Evolutionary conservation across 768 basidiomycete genomes (phyloP), one percentile per base, ranked within the genome.

Genomic region (Gelatoporia subvermispora): DNA sequence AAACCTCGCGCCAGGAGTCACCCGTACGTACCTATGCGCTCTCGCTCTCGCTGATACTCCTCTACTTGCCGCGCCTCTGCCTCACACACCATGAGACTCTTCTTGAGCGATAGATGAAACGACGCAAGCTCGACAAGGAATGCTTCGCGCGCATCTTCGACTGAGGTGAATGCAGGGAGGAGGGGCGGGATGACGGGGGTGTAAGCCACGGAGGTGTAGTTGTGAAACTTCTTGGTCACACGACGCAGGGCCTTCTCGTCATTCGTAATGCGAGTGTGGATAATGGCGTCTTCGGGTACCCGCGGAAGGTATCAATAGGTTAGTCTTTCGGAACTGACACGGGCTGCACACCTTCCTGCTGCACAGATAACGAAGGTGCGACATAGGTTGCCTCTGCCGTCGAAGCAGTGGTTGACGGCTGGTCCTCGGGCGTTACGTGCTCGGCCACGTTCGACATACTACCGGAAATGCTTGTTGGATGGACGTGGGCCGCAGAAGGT

Each of bases 21-120:
- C 5, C 11, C n/a, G 11, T 2, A 72, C 79, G 39, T 61, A 87
- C 90, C 87, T 59, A 91, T 87, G 52, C 78, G 68, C 56, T 78
- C 74, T 41, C 78, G 77, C 58, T 89, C 88, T 38, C 76, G 72
- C 56, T 88, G 77, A 60, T 93, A 93, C 63, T 90, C 84, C 58
- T 88, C 82, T 1, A 91, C 89, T 67, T 93, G 88, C 58, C 89
- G 74, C 45, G 79, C 77, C 69, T 93, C 90, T 8, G 89, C 91
- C 60, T 91, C 84, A 58, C 88, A 91, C 39, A 89, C 82, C 81
- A 92, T 86, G 31, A 74, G 71, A 55, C 79, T 85, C 68, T 92
- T 93, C 69, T 84, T 79, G 55, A 93, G 68, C 47, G 79, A 67
- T 51, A 91, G 64, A 62, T 87, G 80, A 60, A 91, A 91, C 10